Evolutionary conservation across 352 stramenopile species (phyloP), one percentile per base, ranked within the genome.

Genomic region (Globisporangium polare): DNA sequence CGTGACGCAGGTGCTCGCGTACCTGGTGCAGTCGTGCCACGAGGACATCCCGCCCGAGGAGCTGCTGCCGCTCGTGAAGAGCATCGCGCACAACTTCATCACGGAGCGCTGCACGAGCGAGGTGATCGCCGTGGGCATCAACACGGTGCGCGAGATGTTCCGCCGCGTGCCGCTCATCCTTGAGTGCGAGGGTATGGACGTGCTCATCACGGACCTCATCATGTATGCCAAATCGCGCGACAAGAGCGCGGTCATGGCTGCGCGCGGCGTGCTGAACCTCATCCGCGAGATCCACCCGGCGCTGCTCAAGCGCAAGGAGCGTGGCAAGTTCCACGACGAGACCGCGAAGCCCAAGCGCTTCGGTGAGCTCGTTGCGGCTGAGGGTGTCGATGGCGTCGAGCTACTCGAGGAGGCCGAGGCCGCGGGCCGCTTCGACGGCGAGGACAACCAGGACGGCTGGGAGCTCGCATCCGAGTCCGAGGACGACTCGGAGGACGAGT

Each of bases 31-130:
- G 68, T 96, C 92, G 29, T 99, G 95, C 71, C 97, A 99, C 80
- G 89, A 98, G 31, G 90, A 97, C 63, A 96, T 99, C 35, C 97
- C 97, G 0, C 96, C 97, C 0, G 96, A 99, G 68, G 97, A 99
- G 72, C 69, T 99, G 37, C 70, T 98, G 61, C 95, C 94, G 37
- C 87, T 99, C 54, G 78, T 99, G 29, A 98, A 98, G 70, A 97
- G 92, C 41, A 98, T 99, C 68, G 95, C 96, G 37, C 94, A 99
- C 79, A 98, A 98, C 68, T 99, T 99, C 62, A 94, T 99, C 26
- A 98, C 93, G 1, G 97, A 99, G 64, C 80, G 95, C 31, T 98
- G 93, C 66, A 92, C 86, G 26, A 95, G 88, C 57, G 95, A 98
- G 72, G 93, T 98, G 65, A 98, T 99, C 74, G 96, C 97, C 12